Evolutionary conservation across 2,329 filamentous ascomycete genomes (phyloP).

Genomic region (Penicillium hordei): DNA sequence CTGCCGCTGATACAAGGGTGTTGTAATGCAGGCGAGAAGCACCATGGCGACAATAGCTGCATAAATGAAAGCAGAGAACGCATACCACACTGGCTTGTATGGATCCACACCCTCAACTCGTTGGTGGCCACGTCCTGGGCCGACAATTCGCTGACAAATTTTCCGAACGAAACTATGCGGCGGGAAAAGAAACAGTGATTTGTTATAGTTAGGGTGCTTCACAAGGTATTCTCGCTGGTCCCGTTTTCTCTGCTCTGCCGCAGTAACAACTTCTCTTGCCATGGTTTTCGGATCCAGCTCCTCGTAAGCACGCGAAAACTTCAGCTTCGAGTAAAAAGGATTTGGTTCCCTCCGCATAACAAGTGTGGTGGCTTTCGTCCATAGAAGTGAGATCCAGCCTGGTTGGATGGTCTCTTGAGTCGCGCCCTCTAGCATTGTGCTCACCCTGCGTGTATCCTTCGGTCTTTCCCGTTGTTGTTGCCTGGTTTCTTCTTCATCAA

Average conservation of each 20-base stretch:
- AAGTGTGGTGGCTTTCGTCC: slow-evolving; percentile 59
- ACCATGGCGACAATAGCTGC: slow-evolving; percentile 96
- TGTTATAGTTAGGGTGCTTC: slow-evolving; percentile 88
- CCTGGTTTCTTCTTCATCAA: slow-evolving; percentile 66
- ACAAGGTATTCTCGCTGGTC: slow-evolving; percentile 88
- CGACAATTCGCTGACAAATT: slow-evolving; percentile 84
- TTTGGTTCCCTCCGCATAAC: slow-evolving; percentile 75
- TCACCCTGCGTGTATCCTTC: slow-evolving; percentile 32
- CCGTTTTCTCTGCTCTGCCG: slow-evolving; percentile 76
- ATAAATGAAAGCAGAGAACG: slow-evolving; percentile 91
- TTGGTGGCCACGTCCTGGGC: slow-evolving; percentile 81
- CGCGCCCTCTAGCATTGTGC: slow-evolving; percentile 28
- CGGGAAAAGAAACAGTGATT: slow-evolving; percentile 81
- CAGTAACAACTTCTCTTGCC: slow-evolving; percentile 85
- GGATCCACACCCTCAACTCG: slow-evolving; percentile 88
- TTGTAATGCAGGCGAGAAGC: slow-evolving; percentile 89
- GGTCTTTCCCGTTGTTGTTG: slow-evolving; percentile 17
- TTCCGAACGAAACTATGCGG: slow-evolving; percentile 75
- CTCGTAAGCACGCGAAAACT: slow-evolving; percentile 69
- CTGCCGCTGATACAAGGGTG: slow-evolving; percentile 86
- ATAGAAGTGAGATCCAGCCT: slow-evolving; percentile 60
- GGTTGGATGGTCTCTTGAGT: slow-evolving; percentile 51
- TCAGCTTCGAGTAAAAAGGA: slow-evolving; percentile 86
- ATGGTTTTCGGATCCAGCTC: slow-evolving; percentile 80
- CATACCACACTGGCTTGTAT: slow-evolving; percentile 86